Evolutionary conservation across 1,139 yeast species (phyloP).

Genomic region (Nakaseomyces bracarensis): DNA sequence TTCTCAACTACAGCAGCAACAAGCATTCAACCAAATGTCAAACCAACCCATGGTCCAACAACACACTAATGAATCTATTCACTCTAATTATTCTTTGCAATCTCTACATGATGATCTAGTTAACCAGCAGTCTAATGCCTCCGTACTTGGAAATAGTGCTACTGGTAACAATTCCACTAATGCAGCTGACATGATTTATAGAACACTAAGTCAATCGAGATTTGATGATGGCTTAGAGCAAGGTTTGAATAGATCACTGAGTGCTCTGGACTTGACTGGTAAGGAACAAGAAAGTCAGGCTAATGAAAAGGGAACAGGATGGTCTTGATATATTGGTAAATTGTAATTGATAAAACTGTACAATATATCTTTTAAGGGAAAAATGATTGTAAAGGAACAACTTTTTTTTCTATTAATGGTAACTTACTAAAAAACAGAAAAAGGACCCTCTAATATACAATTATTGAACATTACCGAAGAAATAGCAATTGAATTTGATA

Average conservation of each 20-base stretch:
- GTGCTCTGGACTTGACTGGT: constrained; percentile 26
- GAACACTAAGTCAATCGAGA: constrained; percentile 15
- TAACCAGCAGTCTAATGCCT: constrained; percentile 4
- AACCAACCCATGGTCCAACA: constrained; percentile 22
- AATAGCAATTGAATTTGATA: too few relatives aligned
- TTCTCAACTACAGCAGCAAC: constrained; percentile 12
- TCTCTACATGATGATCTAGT: constrained; percentile 25
- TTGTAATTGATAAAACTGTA: too few relatives aligned
- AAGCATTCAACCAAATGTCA: constrained; percentile 10
- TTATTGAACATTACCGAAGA: too few relatives aligned
- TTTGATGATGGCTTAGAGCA: constrained; percentile 25
- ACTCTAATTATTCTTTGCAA: constrained; percentile 30
- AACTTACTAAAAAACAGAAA: too few relatives aligned
- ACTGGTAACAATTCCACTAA: constrained; percentile 10
- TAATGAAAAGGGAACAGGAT: constrained; percentile 7
- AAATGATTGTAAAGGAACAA: too few relatives aligned
- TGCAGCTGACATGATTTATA: constrained; percentile 16
- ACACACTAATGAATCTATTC: constrained; percentile 30
- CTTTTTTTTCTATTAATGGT: too few relatives aligned
- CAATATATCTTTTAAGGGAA: too few relatives aligned
- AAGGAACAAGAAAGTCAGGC: constrained; percentile 14
- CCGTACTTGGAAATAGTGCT: constrained; percentile 6
- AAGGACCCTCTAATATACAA: too few relatives aligned
- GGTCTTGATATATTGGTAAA: constrained; percentile 1
- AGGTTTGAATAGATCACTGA: constrained; percentile 28